Conservation (phyloP, 2,329 filamentous ascomycete species). For the Xylaria sp. region DNA sequence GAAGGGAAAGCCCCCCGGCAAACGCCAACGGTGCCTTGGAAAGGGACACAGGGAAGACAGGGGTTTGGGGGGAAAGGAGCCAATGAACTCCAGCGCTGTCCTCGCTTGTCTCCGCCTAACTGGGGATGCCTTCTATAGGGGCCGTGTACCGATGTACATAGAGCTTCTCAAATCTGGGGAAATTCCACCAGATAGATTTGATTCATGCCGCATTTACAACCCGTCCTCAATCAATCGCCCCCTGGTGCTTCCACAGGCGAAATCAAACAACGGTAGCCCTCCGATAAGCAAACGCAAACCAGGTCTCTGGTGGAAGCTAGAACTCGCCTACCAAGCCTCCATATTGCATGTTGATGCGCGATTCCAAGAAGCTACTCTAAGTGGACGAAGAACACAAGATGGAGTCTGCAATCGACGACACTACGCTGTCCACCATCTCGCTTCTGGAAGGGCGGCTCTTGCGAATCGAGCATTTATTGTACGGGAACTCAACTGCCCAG, state of each 20-base stretch:
- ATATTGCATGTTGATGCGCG: not conserved
- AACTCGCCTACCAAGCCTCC: not conserved
- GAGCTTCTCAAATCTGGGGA: conserved; percentile 9
- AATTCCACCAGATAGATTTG: not conserved
- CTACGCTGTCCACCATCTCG: conserved; percentile 59
- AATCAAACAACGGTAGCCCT: not conserved
- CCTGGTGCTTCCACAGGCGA: not conserved
- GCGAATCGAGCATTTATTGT: conserved; percentile 64
- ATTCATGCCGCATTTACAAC: not conserved
- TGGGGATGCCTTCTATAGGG: too few relatives aligned
- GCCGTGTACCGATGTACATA: too few relatives aligned
- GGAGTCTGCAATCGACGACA: conserved; percentile 53
- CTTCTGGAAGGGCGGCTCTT: conserved; percentile 64
- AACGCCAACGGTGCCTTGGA: not conserved
- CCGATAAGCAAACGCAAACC: not conserved
- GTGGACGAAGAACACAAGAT: conserved; percentile 21
- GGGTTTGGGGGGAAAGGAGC: not conserved
- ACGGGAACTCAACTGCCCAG: conserved; percentile 51
- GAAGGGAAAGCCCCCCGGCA: not conserved
- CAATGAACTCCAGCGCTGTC: not conserved
- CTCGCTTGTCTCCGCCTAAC: too few relatives aligned
- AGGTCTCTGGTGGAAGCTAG: not conserved
- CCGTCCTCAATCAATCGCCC: not conserved
- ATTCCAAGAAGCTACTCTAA: not conserved
- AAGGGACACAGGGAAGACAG: not conserved